Base-by-base conservation (phyloP, 768 basidiomycete species). In the Galerina sulciceps region DNA sequence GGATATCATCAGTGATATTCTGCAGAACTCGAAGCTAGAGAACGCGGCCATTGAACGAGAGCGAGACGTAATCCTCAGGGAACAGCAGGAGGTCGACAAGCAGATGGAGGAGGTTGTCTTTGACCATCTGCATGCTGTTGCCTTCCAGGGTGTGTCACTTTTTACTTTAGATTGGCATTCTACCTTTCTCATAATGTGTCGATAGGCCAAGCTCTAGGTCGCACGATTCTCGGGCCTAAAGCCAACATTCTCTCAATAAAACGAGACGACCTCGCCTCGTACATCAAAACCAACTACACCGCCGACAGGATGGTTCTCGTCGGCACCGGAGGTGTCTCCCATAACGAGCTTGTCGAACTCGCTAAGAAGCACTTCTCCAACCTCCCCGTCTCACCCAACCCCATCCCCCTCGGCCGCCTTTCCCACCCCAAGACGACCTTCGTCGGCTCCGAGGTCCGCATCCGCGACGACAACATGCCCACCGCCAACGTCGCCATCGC, bases 41-140 rank as follows among this genome's bases (percentile, higher is more conserved):
- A 75, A 73, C 52, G 64, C 81, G 23, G 95, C 96, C 0, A 88
- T 99, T 65, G 97, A 99, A 77, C 81, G 96, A 63, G 97, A 99
- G 79, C 87, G 96, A 43, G 94, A 96, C 72, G 96, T 99, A 41
- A 99, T 99, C 65, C 75, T 99, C 55, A 84, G 97, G 62, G 97
- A 99, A 75, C 96, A 97, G 79, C 93, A 98, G 79, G 97, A 99
- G 79, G 97, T 99, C 31, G 95, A 97, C 78, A 99, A 99, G 80
- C 95, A 97, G 81, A 76, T 92, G 51, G 96, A 98, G 79, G 97
- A 99, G 75, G 96, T 99, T 68, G 94, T 99, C 9, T 99, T 99
- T 67, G 97, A 99, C 78, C 97, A 99, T 72, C 78, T 99, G 58
- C 97, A 99, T 75, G 82, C 96, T 44, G 88, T 98, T 62, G 97